Evolutionary conservation across 257 asterid species (phyloP).

Genomic region (Gentiana macrophylla): DNA sequence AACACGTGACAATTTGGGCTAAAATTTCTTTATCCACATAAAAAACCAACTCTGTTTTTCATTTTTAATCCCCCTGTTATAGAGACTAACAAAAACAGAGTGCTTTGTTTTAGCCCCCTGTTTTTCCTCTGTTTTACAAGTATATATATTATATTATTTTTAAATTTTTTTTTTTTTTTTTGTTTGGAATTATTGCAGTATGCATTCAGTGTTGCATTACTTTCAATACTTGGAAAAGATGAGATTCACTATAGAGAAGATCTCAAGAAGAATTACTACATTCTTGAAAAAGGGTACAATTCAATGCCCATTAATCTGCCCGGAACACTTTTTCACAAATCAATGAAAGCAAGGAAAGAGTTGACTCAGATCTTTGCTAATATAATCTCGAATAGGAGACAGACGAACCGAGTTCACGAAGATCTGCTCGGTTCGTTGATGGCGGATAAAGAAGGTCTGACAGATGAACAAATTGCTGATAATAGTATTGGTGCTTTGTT

Average conservation of each 20-base stretch:
- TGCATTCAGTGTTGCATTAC: conserved; percentile 33
- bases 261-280: conserved; percentile 30
- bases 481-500: conserved; percentile 33
- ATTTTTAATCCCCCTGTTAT: conserved; percentile 4
- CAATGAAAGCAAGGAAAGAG: conserved; percentile 37
- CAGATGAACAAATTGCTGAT: conserved; percentile 33
- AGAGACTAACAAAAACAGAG: too few relatives aligned
- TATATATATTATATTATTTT: too few relatives aligned
- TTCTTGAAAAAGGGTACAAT: conserved; percentile 33
- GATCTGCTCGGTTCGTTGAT: conserved; percentile 32
- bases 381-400: conserved; percentile 20
- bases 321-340: conserved; percentile 29
- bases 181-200: conserved; percentile 18
- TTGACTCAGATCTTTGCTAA: conserved; percentile 25
- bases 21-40: not conserved
- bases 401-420: conserved; percentile 12
- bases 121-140: not conserved
- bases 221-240: conserved; percentile 29
- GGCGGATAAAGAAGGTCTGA: conserved; percentile 27
- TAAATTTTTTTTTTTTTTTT: not conserved
- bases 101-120: too few relatives aligned
- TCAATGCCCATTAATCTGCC: conserved; percentile 39
- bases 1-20: too few relatives aligned
- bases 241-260: conserved; percentile 23
- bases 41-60: conserved; percentile 14